Conservation (phyloP, 176 grass and related monocot genomes). For the Oryza officinalis region DNA sequence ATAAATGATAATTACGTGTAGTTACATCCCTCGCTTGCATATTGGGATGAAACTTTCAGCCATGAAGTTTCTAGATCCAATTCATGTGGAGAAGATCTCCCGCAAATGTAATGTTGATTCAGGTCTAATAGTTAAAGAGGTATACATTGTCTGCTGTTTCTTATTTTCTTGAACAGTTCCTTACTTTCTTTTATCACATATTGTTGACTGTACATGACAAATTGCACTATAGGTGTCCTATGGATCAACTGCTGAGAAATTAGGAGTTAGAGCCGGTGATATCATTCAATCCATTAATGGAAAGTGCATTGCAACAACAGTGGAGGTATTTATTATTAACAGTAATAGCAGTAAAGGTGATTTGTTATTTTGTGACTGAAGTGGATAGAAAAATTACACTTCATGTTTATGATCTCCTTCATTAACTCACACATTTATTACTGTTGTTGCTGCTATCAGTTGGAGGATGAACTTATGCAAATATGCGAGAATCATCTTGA, state of each 20-base stretch:
- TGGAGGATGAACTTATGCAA: neutral
- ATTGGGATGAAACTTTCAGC: conserved; percentile 10
- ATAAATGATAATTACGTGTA: neutral
- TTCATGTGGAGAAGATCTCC: neutral
- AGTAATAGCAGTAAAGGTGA: neutral
- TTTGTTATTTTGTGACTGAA: neutral
- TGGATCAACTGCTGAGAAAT: neutral
- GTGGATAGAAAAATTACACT: neutral
- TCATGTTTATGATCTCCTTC: neutral
- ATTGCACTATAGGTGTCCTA: neutral
- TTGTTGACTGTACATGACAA: neutral
- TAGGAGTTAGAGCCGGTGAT: neutral
- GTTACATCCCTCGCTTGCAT: neutral
- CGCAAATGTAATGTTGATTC: neutral
- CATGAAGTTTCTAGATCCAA: neutral
- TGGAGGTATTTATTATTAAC: neutral
- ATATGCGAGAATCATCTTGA: conserved; percentile 5
- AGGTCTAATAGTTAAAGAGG: neutral
- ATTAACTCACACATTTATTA: neutral
- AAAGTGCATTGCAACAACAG: neutral
- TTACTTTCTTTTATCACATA: too few species aligned
- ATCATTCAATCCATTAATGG: neutral
- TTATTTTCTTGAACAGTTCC: neutral
- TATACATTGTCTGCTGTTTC: neutral
- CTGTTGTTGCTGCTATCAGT: neutral